Conservation (phyloP, 257 asterid species). For the Solanum pinnatisectum region DNA sequence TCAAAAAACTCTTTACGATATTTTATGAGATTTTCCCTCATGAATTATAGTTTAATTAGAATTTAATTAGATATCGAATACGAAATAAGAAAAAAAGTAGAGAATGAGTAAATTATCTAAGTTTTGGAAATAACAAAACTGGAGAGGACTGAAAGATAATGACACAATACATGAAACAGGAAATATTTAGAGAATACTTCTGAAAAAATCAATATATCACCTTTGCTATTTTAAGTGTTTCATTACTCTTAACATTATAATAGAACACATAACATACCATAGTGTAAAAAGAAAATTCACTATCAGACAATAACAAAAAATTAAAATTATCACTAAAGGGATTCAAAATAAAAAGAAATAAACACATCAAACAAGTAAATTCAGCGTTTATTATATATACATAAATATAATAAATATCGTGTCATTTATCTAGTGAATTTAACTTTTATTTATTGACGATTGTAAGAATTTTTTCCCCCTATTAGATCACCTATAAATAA, state of each 20-base stretch:
- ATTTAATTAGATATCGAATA: too few relatives aligned
- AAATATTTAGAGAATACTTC: neutral
- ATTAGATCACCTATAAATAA: too few relatives aligned
- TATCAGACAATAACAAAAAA: neutral
- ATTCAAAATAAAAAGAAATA: neutral
- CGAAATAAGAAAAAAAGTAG: too few relatives aligned
- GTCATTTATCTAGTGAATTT: neutral
- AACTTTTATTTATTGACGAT: neutral
- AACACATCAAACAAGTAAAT: neutral
- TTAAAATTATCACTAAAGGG: neutral
- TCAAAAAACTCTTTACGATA: too few relatives aligned
- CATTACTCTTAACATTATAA: neutral
- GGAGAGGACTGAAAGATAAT: neutral
- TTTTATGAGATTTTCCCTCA: too few relatives aligned
- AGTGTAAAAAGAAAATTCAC: neutral
- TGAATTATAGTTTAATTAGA: too few relatives aligned
- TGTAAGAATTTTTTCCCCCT: too few relatives aligned
- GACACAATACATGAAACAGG: neutral
- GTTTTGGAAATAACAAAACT: slow-evolving; percentile 3
- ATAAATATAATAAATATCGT: neutral
- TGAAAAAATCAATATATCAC: neutral
- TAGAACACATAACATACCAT: neutral
- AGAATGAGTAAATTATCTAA: neutral
- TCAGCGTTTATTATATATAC: neutral
- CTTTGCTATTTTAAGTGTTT: neutral